These are phyloP conservation scores for Kurtzmaniella natalensis DNA, from an alignment of 1,139 yeast species.

Conservation along the genomic window DNA sequence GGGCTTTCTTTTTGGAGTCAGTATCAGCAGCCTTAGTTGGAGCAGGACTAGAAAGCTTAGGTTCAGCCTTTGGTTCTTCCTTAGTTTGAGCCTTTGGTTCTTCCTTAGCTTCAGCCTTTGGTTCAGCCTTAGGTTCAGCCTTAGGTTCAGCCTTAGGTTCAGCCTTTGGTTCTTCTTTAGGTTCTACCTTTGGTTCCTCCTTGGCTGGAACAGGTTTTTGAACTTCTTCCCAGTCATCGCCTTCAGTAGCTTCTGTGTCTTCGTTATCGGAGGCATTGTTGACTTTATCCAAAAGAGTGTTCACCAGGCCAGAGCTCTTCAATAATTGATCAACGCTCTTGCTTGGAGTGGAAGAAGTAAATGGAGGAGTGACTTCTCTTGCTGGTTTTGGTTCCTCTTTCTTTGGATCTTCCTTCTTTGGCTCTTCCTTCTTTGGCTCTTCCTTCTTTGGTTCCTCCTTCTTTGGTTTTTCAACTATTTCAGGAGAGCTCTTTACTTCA, in stretches of 20 bases:
- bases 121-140: conserved; percentile 14
- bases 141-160: conserved; percentile 11
- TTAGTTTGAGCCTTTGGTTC: conserved; percentile 12
- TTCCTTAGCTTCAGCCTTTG: conserved; percentile 10
- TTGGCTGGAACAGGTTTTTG: conserved; percentile 30
- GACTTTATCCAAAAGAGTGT: conserved; percentile 34
- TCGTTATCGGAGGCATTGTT: conserved; percentile 41
- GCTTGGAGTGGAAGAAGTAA: conserved; percentile 11
- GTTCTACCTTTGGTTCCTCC: conserved; percentile 14
- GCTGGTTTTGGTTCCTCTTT: conserved; percentile 9
- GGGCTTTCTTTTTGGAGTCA: conserved; percentile 28
- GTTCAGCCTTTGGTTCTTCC: conserved; percentile 5
- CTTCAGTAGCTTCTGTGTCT: conserved; percentile 30
- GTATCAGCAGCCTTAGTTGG: conserved; percentile 10
- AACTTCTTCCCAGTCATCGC: conserved; percentile 43
- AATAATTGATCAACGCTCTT: conserved; percentile 37
- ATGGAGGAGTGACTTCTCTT: conserved; percentile 1
- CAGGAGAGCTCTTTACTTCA: conserved; percentile 21
- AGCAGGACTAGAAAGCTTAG: conserved; percentile 11
- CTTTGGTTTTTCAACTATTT: conserved; percentile 15
- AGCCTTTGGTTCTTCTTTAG: conserved; percentile 9
- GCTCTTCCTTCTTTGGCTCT: conserved; percentile 13
- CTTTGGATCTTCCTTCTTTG: conserved; percentile 7
- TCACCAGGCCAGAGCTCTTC: conserved; percentile 36
- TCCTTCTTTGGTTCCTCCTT: conserved; percentile 17